These are phyloP conservation scores for Acanthamoeba divionensis DNA, from an alignment of 208 protist species.

Conservation along the genomic window DNA sequence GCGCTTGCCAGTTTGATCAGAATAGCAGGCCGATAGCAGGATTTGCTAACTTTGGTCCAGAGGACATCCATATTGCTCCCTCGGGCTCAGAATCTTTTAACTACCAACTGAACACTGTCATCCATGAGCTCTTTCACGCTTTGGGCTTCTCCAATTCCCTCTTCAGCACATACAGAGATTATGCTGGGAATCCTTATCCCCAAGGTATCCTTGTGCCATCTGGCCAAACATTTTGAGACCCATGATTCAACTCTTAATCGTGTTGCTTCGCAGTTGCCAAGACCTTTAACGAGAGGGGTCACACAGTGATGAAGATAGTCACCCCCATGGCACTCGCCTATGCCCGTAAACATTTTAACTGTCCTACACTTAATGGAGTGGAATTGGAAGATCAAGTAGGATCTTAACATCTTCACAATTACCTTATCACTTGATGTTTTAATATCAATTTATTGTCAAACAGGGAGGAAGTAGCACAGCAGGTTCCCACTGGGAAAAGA, in stretches of 20 bases:
- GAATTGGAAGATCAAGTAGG: constrained; percentile 1
- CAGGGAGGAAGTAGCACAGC: neutral
- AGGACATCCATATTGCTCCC: too few relatives aligned
- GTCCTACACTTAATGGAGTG: neutral
- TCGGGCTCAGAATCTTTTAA: neutral
- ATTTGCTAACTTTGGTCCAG: too few relatives aligned
- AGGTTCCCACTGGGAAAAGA: constrained; percentile 36
- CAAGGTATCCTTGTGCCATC: too few relatives aligned
- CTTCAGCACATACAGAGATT: neutral
- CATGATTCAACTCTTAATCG: too few relatives aligned
- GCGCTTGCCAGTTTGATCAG: neutral
- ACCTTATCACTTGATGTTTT: neutral
- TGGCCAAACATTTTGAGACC: too few relatives aligned
- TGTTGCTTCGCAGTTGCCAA: neutral
- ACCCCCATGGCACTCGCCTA: neutral
- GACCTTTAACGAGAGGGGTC: neutral
- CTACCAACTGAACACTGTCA: constrained; percentile 9
- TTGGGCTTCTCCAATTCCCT: neutral
- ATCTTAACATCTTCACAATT: neutral
- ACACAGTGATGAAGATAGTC: neutral
- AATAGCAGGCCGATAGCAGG: neutral
- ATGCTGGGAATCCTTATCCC: neutral
- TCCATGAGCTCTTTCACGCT: constrained; percentile 20
- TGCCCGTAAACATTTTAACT: neutral
- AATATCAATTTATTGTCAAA: neutral